A percentile compares a stretch with the other conserved stretches of the same genome.
phyloP scores from a whole-genome alignment of 2,329 filamentous ascomycete species.

The Phyllosticta citrichinensis region DNA sequence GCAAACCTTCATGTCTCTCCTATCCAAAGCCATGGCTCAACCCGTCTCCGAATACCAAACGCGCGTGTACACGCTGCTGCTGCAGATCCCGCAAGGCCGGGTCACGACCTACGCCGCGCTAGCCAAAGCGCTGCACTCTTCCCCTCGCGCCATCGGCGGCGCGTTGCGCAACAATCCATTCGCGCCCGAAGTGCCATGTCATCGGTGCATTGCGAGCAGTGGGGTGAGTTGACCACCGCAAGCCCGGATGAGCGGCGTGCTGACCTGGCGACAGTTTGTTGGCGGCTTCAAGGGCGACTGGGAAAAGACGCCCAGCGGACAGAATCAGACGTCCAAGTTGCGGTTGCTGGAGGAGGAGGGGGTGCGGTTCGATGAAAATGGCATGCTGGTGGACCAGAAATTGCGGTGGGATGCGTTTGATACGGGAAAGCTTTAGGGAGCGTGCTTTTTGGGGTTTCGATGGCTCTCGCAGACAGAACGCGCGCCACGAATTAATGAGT shows the following conservation, averaged over 20 bases:
- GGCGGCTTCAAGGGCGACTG: constrained; percentile 63
- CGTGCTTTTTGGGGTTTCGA: neutral
- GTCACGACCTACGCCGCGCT: constrained; percentile 72
- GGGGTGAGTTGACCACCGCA: constrained; percentile 39
- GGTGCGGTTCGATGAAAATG: constrained; percentile 51
- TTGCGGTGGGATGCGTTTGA: constrained; percentile 36
- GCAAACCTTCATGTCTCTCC: neutral
- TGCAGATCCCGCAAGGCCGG: constrained; percentile 64
- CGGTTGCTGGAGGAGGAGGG: constrained; percentile 52
- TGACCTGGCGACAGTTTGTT: constrained; percentile 29
- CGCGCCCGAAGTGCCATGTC: constrained; percentile 71
- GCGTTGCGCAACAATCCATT: constrained; percentile 71
- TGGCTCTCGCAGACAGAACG: neutral
- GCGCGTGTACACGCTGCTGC: constrained; percentile 58
- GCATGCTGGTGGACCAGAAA: constrained; percentile 44
- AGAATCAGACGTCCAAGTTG: constrained; percentile 56
- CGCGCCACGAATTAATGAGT: neutral
- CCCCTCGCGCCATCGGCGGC: constrained; percentile 67
- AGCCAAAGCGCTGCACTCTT: constrained; percentile 56
- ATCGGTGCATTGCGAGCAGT: constrained; percentile 66
- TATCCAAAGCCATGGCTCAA: constrained; percentile 13
- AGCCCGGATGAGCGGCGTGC: neutral
- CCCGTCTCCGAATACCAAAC: constrained; percentile 26
- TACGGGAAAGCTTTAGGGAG: neutral
- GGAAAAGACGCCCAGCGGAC: constrained; percentile 47